Evolutionary conservation across 352 stramenopile species (phyloP), one percentile per base, ranked within the genome.

Genomic region (Pythium oligandrum): DNA sequence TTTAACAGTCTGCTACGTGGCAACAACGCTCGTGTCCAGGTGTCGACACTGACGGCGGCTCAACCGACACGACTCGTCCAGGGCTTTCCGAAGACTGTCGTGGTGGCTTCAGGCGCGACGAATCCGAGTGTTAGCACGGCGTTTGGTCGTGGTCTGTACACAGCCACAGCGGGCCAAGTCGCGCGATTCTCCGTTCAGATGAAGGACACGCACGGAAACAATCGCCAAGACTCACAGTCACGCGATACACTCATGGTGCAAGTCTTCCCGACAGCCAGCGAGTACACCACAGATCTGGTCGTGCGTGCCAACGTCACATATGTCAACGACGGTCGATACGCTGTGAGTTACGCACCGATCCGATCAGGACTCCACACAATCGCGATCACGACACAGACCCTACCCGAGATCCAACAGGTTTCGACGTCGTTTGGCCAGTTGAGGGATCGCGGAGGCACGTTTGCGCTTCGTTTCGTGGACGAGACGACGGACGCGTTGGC

Each of bases 331-430:
- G 90, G 92, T 8, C 53, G 79, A 31, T 97, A 97, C 73, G 81
- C 82, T 10, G 74, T 97, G 12, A 78, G 59, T 10, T 98, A 96
- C 66, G 66, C 74, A 1, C 90, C 93, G 1, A 70, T 89, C 40
- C 69, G 80, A 37, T 96, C 81, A 38, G 90, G 88, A 1, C 61
- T 69, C 11, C 90, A 98, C 64, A 97, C 88, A 0, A 68, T 98
- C 32, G 75, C 73, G 0, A 70, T 98, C 5, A 83, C 93, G 2
- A 68, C 83, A 8, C 77, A 94, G 50, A 88, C 76, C 9, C 57
- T 74, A 0, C 71, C 74, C 1, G 88, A 97, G 60, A 72, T 88
- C 26, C 92, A 98, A 40, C 62, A 77, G 33, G 73, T 98, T 6
- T 87, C 72, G 4, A 89, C 84, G 2, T 48, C 70, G 3, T 98